phyloP scores from a whole-genome alignment of 2,329 filamentous ascomycete species.

The Talaromyces sp. region DNA sequence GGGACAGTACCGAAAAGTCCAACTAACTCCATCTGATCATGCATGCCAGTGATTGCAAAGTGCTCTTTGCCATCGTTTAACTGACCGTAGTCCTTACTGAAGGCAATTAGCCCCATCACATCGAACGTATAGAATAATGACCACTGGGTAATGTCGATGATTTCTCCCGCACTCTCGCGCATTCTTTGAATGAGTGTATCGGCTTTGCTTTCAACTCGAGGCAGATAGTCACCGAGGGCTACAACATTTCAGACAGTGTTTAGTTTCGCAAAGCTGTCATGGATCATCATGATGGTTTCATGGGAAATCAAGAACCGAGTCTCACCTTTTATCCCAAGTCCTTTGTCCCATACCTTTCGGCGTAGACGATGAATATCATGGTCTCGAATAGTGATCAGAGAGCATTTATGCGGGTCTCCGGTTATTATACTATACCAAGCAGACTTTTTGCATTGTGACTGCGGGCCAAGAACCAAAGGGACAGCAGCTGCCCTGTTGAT shows the following conservation, averaged over 20 bases:
- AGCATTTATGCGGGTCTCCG: background rate
- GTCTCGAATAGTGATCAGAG: background rate
- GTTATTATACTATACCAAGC: conserved; percentile 16
- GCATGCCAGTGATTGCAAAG: conserved; percentile 38
- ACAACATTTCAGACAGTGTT: background rate
- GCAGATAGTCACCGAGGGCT: conserved; percentile 10
- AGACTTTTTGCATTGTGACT: conserved; percentile 15
- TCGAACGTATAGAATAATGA: conserved; percentile 28
- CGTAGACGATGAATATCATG: conserved; percentile 4
- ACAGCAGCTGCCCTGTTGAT: conserved; percentile 20
- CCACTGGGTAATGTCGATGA: conserved; percentile 13
- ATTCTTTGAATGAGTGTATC: conserved; percentile 4
- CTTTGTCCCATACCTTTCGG: conserved; percentile 14
- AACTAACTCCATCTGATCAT: conserved; percentile 38
- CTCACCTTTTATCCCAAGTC: conserved; percentile 7
- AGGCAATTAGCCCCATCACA: conserved; percentile 15
- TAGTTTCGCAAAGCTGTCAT: too few species aligned
- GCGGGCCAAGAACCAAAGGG: conserved; percentile 7
- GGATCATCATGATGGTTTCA: too few species aligned
- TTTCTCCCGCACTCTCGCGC: background rate
- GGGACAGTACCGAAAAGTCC: conserved; percentile 38
- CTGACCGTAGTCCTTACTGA: conserved; percentile 26
- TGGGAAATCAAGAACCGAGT: too few species aligned
- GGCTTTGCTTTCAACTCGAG: conserved; percentile 1
- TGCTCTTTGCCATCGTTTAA: conserved; percentile 27